Evolutionary conservation across 371 early-diverging fungal genomes (phyloP).

Genomic region (Rhizopus stolonifer): DNA sequence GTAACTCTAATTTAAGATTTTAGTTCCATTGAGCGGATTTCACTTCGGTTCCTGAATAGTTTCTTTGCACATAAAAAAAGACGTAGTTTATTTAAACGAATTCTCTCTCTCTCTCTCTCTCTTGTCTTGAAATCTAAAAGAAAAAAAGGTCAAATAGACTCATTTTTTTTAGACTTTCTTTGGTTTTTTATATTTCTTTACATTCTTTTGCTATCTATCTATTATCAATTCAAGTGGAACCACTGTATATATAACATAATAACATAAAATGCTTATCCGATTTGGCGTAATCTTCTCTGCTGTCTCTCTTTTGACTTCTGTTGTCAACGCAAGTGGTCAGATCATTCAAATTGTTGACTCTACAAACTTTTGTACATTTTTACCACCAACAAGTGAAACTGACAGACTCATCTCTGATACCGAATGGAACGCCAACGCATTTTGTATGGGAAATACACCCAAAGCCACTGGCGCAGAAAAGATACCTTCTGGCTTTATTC

Average conservation of each 20-base stretch:
- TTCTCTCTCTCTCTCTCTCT: too few species aligned
- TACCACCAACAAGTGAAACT: constrained; percentile 46
- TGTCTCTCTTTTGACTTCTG: constrained; percentile 13
- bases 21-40: too few species aligned
- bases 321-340: constrained; percentile 32
- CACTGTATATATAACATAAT: too few species aligned
- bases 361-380: constrained; percentile 51
- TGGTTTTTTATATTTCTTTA: neutral
- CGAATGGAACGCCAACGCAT: constrained; percentile 53
- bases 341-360: constrained; percentile 42
- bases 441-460: constrained; percentile 49
- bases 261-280: constrained; percentile 3
- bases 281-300: constrained; percentile 6
- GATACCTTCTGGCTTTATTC: constrained; percentile 43
- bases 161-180: neutral
- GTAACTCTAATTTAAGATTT: too few species aligned
- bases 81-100: too few species aligned
- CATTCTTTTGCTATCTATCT: constrained; percentile 1
- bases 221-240: neutral
- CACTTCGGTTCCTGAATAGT: too few species aligned
- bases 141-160: too few species aligned
- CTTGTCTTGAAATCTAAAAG: too few species aligned
- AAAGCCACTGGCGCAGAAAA: constrained; percentile 35
- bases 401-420: constrained; percentile 42
- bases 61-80: too few species aligned